Percentiles rank a stretch among this genome's conserved stretches.
Evolutionary conservation across 495 filamentous ascomycete species (phyloP).

Genomic region (Penicillium egyptiacum): DNA sequence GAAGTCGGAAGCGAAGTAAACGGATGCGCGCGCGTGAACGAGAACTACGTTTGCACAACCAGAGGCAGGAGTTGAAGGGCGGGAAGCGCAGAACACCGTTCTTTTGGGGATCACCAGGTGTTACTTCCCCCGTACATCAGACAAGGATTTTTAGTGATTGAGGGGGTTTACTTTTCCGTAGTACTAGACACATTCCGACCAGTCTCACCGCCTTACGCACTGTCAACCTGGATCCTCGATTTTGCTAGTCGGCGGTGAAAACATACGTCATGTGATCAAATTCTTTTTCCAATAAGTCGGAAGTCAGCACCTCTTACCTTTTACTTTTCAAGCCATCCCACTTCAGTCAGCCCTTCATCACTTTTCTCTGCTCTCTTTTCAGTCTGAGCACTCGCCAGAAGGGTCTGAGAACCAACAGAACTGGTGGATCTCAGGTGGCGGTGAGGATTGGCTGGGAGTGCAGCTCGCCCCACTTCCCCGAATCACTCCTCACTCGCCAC

Average conservation of each 20-base stretch:
- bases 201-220: background rate
- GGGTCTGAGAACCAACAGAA: background rate
- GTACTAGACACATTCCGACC: background rate
- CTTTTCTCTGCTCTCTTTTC: background rate
- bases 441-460: slow-evolving; percentile 2
- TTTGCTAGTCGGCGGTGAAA: background rate
- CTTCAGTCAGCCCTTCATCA: background rate
- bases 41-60: no score
- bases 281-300: background rate
- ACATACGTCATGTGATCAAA: slow-evolving; percentile 1
- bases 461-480: background rate
- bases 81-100: no score
- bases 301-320: slow-evolving; percentile 1
- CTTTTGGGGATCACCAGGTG: no score
- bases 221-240: background rate
- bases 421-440: background rate
- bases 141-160: no score
- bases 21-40: no score
- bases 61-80: no score
- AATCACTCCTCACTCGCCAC: slow-evolving; percentile 2
- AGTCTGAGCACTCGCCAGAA: background rate
- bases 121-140: no score
- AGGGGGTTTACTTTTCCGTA: no score
- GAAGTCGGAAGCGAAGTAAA: no score
- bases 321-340: slow-evolving; percentile 2